Base-by-base conservation (phyloP, 495 filamentous ascomycete genomes). In the Lasiosphaeria miniovina region DNA sequence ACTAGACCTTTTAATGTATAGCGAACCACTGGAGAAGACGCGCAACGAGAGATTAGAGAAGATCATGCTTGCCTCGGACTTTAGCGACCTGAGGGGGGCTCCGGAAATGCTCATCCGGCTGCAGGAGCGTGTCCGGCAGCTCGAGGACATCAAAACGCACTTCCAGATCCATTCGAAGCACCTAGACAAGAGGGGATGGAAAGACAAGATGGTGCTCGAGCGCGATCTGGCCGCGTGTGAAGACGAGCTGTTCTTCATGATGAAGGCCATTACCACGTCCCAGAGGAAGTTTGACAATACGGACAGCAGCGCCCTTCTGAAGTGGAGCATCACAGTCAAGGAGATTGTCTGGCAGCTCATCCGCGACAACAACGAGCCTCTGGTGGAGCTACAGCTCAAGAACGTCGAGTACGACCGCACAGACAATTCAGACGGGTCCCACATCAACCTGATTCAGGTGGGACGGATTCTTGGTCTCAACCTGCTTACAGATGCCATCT, bases 51-150 rank as follows among this genome's bases (percentile, higher is more conserved):
- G 90, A 56, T 77, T 98, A 9, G 94, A 98, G 72, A 96, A 95
- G 79, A 98, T 98, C 67, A 96, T 98, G 90, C 86, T 98, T 32
- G 94, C 91, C n/a, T 98, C 95, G 11, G 94, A 99, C 76, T 99
- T 99, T 72, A 99, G 94, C 73, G 93, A 99, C 67, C 81, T 99
- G 36, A 85, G 90, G 45, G 94, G 94, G 36, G 90, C 93, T 4
- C 93, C 95, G 0, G 91, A 96, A 72, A 92, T 96, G 88, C 93
- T 98, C 31, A 86, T 87, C 65, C 88, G 85, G 67, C 80, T 99
- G 14, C 94, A 99, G 69, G 87, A 93, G 62, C 86, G 93, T 15
- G 96, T 98, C 58, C 85, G 91, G 41, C 93, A 96, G 67, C 80
- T 99, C 2, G 91, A 96, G 67, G 95, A 99, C 62, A 96, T 99